Evolutionary conservation across 371 early-diverging fungal species (phyloP).

Genomic region (Mycotypha africana): DNA sequence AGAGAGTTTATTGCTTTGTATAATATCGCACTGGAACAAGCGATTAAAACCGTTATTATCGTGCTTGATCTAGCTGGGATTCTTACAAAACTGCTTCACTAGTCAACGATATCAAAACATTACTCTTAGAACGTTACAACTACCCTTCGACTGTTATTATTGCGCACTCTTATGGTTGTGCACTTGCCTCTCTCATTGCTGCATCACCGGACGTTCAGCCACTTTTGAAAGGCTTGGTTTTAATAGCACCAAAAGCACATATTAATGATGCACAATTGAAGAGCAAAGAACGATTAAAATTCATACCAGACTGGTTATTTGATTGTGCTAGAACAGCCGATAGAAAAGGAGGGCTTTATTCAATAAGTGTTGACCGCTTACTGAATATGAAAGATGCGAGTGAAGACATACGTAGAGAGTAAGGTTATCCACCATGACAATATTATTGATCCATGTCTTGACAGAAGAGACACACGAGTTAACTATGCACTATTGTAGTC

Average conservation of each 20-base stretch:
- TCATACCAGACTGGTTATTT: slow-evolving; percentile 53
- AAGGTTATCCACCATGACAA: too few species aligned
- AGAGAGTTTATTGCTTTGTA: not conserved
- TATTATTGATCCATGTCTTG: not conserved
- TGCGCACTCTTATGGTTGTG: slow-evolving; percentile 70
- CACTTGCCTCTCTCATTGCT: slow-evolving; percentile 51
- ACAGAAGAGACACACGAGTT: not conserved
- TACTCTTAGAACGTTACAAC: slow-evolving; percentile 53
- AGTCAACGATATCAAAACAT: slow-evolving; percentile 44
- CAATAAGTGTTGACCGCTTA: slow-evolving; percentile 57
- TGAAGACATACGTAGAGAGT: slow-evolving; percentile 35
- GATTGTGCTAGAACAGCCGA: slow-evolving; percentile 52
- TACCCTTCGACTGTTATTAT: slow-evolving; percentile 58
- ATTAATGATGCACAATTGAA: slow-evolving; percentile 41
- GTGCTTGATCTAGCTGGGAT: slow-evolving; percentile 31
- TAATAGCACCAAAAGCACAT: slow-evolving; percentile 58
- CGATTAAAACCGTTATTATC: not conserved
- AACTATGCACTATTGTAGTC: slow-evolving; percentile 27
- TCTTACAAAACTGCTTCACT: slow-evolving; percentile 55
- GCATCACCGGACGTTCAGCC: slow-evolving; percentile 24
- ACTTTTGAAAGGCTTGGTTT: slow-evolving; percentile 48
- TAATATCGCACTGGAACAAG: too few species aligned
- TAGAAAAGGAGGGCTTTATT: slow-evolving; percentile 57
- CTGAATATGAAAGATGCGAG: slow-evolving; percentile 36
- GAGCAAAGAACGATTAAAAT: slow-evolving; percentile 27